phyloP scores from a whole-genome alignment of 176 grass and related monocot species.

The Hyparrhenia diplandra region DNA sequence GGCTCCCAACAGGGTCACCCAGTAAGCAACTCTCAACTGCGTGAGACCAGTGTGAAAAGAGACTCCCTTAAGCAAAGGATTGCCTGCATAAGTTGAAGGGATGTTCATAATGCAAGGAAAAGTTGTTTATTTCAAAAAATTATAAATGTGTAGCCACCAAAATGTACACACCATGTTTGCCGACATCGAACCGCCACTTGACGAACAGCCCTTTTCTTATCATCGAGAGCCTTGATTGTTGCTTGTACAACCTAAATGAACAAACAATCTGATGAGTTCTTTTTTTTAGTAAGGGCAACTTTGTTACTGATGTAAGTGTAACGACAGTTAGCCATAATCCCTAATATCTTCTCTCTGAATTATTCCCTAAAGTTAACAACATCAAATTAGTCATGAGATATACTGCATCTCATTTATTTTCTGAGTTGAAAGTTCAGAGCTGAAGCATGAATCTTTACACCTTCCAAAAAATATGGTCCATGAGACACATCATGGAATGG shows the following conservation, averaged over 20 bases:
- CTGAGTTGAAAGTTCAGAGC: too few species aligned
- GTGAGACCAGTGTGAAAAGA: neutral
- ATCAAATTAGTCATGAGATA: too few species aligned
- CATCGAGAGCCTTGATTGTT: constrained; percentile 80
- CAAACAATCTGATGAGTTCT: constrained; percentile 1
- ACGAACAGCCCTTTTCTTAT: constrained; percentile 78
- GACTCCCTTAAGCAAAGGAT: constrained; percentile 45
- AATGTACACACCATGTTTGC: constrained; percentile 69
- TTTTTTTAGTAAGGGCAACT: neutral
- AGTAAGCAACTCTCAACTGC: neutral
- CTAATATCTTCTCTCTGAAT: too few species aligned
- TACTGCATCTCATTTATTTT: too few species aligned
- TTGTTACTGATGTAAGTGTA: neutral
- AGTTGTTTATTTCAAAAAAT: neutral
- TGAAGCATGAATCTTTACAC: too few species aligned
- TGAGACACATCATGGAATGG: too few species aligned
- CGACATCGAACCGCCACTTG: constrained; percentile 79
- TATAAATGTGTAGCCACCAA: neutral
- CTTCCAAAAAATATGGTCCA: too few species aligned
- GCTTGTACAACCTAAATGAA: constrained; percentile 61
- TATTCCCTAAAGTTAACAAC: too few species aligned
- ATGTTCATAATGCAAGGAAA: neutral
- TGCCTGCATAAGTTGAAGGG: constrained; percentile 38
- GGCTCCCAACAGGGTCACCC: neutral
- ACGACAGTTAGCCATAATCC: too few species aligned